Conservation (phyloP, 2,329 filamentous ascomycete genomes). For the Colletotrichum sp. region DNA sequence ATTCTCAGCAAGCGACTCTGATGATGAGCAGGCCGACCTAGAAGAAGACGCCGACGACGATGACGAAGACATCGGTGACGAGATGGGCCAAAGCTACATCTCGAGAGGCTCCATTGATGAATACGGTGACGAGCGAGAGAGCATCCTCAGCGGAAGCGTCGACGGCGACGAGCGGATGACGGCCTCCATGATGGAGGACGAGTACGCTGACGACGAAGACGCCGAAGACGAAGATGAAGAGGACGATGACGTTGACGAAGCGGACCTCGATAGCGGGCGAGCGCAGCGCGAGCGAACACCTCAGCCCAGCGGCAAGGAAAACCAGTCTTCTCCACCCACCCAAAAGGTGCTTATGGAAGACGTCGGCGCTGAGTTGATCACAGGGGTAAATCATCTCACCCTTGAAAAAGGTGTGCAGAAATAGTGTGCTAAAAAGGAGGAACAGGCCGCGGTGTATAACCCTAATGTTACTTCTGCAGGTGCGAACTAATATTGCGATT, state of each 20-base stretch:
- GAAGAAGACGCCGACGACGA: slow-evolving; percentile 60
- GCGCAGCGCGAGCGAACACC: slow-evolving; percentile 16
- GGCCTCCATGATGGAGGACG: slow-evolving; percentile 43
- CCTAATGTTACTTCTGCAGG: slow-evolving; percentile 14
- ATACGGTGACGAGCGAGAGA: slow-evolving; percentile 47
- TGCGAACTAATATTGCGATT: slow-evolving; percentile 9
- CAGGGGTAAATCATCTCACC: slow-evolving; percentile 60
- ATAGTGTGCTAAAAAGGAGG: slow-evolving; percentile 23
- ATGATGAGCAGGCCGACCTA: slow-evolving; percentile 47
- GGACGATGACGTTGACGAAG: slow-evolving; percentile 39
- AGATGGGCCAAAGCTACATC: slow-evolving; percentile 61
- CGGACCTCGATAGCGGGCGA: slow-evolving; percentile 35
- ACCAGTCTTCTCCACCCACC: slow-evolving; percentile 21
- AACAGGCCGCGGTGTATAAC: slow-evolving; percentile 19
- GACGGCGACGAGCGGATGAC: slow-evolving; percentile 48
- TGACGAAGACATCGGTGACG: slow-evolving; percentile 48
- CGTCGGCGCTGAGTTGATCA: slow-evolving; percentile 61
- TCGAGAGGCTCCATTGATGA: slow-evolving; percentile 55
- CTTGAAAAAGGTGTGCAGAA: slow-evolving; percentile 44
- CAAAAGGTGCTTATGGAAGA: slow-evolving; percentile 44
- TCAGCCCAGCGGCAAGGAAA: slow-evolving; percentile 12
- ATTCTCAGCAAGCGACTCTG: slow-evolving; percentile 83
- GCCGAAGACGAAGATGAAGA: slow-evolving; percentile 41
- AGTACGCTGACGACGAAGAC: slow-evolving; percentile 36
- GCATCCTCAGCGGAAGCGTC: slow-evolving; percentile 46